Evolutionary conservation across 805 yeast genomes (phyloP).

Genomic region (Candida chilensis): DNA sequence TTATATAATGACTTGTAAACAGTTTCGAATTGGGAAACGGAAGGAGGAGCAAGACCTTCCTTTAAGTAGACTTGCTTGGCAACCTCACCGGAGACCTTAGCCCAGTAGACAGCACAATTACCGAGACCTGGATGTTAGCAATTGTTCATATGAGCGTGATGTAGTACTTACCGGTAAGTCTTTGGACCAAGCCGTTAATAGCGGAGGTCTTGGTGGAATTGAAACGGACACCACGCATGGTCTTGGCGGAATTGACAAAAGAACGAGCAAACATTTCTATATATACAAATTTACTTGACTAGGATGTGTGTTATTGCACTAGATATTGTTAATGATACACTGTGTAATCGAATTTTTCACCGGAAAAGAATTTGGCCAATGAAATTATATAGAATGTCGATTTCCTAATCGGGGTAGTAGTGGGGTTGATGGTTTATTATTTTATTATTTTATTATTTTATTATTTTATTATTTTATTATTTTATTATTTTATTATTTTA

Average conservation of each 20-base stretch:
- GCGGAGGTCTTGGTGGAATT: slow-evolving; percentile 22
- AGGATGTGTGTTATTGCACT: no score
- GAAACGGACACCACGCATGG: slow-evolving; percentile 17
- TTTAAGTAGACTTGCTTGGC: slow-evolving; percentile 77
- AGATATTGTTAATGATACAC: no score
- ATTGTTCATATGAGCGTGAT: no score
- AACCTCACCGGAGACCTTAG: slow-evolving; percentile 55
- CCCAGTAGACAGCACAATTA: slow-evolving; percentile 71
- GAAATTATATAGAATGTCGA: no score
- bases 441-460: no score
- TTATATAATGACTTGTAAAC: slow-evolving; percentile 53
- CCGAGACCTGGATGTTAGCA: slow-evolving; percentile 16
- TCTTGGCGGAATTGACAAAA: slow-evolving; percentile 4
- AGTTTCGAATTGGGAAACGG: slow-evolving; percentile 63
- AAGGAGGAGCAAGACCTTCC: slow-evolving; percentile 92
- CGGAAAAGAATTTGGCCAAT: no score
- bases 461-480: no score
- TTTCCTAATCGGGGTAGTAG: no score
- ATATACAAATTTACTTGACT: not conserved
- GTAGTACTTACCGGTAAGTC: slow-evolving; percentile 22
- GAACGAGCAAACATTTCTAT: slow-evolving; percentile 7
- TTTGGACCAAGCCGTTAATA: slow-evolving; percentile 10
- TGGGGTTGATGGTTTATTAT: no score
- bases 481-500: no score
- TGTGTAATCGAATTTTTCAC: no score